Evolutionary conservation across 2,329 filamentous ascomycete genomes (phyloP).

Genomic region (Clarireedia hainanense): DNA sequence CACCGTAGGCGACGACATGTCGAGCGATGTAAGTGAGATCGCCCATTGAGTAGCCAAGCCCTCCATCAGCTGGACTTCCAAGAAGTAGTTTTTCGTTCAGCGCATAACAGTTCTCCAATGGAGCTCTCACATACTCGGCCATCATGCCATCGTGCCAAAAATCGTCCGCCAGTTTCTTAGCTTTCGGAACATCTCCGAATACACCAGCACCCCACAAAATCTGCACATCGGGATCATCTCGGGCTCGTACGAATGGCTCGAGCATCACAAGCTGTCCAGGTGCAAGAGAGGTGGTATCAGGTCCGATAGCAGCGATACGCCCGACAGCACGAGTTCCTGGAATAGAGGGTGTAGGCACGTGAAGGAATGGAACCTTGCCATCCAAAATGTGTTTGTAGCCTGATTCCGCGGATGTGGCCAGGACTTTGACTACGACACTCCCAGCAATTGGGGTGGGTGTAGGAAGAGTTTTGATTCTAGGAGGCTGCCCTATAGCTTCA

Average conservation of each 20-base stretch:
- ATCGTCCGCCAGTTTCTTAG: slow-evolving; percentile 26
- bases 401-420: slow-evolving; percentile 30
- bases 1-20: slow-evolving; percentile 39
- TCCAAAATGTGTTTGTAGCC: slow-evolving; percentile 34
- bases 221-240: slow-evolving; percentile 28
- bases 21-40: slow-evolving; percentile 10
- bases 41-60: slow-evolving; percentile 13
- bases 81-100: slow-evolving; percentile 29
- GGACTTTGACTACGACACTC: slow-evolving; percentile 34
- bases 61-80: slow-evolving; percentile 4
- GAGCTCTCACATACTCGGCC: slow-evolving; percentile 31
- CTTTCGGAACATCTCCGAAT: slow-evolving; percentile 19
- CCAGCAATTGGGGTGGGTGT: slow-evolving; percentile 30
- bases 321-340: slow-evolving; percentile 29
- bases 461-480: slow-evolving; percentile 25
- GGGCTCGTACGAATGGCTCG: slow-evolving; percentile 29
- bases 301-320: slow-evolving; percentile 28
- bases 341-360: slow-evolving; percentile 25
- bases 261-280: slow-evolving; percentile 31
- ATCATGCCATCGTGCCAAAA: slow-evolving; percentile 30
- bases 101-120: slow-evolving; percentile 31
- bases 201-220: slow-evolving; percentile 28
- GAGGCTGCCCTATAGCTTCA: slow-evolving; percentile 10
- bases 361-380: slow-evolving; percentile 27
- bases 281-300: slow-evolving; percentile 28